A percentile compares a stretch with the other conserved stretches of the same genome.
These are phyloP conservation scores for Forsythia suspensa DNA, from an alignment of 257 asterid genomes.

Conservation along the genomic window DNA sequence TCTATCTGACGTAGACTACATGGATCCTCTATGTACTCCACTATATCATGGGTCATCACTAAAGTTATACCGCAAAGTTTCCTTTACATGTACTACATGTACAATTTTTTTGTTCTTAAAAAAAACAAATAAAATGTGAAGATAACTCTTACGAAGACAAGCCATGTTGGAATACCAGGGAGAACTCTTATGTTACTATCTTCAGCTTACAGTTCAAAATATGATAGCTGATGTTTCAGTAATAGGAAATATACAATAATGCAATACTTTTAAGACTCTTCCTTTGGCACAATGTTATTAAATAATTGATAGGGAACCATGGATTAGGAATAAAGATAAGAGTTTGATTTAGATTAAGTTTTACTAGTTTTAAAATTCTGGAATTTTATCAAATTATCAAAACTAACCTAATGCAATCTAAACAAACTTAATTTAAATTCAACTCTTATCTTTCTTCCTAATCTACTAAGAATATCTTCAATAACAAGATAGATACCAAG, in stretches of 20 bases:
- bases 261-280: not conserved
- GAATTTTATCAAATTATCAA: not conserved
- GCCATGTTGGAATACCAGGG: not conserved
- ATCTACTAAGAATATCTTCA: no score
- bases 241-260: not conserved
- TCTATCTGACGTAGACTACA: not conserved
- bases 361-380: not conserved
- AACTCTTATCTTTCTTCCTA: no score
- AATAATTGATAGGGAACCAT: not conserved
- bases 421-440: no score
- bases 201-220: not conserved
- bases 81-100: not conserved
- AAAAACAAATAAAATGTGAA: not conserved
- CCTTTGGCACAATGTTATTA: not conserved
- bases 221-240: not conserved
- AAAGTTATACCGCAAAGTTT: not conserved
- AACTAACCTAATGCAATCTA: no score
- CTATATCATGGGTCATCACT: not conserved
- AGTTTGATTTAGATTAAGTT: not conserved
- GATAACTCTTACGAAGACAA: not conserved
- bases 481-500: no score
- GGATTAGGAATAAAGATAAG: not conserved
- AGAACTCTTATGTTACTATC: not conserved
- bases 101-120: no score
- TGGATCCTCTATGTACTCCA: not conserved